Base-by-base conservation (phyloP, 495 filamentous ascomycete species). In the Trypethelium eluteriae region DNA sequence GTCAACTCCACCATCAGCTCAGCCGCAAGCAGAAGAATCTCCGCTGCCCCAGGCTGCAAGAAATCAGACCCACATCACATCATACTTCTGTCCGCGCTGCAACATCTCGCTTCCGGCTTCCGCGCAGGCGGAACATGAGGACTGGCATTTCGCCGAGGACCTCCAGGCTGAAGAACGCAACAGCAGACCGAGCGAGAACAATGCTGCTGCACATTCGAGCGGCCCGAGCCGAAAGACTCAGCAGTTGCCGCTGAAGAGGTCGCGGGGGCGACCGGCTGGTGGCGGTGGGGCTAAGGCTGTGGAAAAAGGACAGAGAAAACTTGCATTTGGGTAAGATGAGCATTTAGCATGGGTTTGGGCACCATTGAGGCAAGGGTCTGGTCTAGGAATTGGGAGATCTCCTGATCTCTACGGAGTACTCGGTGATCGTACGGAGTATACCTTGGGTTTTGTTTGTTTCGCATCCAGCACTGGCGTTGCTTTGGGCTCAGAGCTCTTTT, bases 81-180 rank as follows among this genome's bases (percentile, higher is more conserved):
- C 79, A 14, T 85, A 84, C 75, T 76, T 77, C 67, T 97, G 93
- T 75, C 70, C 77, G 62, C 85, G 83, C 57, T 97, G 94, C 77
- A 81, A 81, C 63, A 79, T 81, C 68, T 68, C 75, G 39, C 72
- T 95, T 34, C 78, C 78, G 11, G 74, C 78, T n/a, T 72, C 79
- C 69, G 82, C 85, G 41, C 80, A 86, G 72, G 82, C 85, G 63
- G 92, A 89, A 78, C 94, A 98, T 73, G 82, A 90, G 49, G 94
- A 98, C 74, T 98, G 92, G 90, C 94, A 98, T 79, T 91, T 96
- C 76, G 94, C 94, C 49, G 92, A 89, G 79, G 86, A 90, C 70
- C 81, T 98, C 38, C 88, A 88, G 69, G 82, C 85, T 6, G 81
- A 92, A 59, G 53, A 59, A 36, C 25, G 53, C 53, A 59, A 36